Evolutionary conservation across 2,329 filamentous ascomycete genomes (phyloP).

Genomic region (Botrytis paeoniae): DNA sequence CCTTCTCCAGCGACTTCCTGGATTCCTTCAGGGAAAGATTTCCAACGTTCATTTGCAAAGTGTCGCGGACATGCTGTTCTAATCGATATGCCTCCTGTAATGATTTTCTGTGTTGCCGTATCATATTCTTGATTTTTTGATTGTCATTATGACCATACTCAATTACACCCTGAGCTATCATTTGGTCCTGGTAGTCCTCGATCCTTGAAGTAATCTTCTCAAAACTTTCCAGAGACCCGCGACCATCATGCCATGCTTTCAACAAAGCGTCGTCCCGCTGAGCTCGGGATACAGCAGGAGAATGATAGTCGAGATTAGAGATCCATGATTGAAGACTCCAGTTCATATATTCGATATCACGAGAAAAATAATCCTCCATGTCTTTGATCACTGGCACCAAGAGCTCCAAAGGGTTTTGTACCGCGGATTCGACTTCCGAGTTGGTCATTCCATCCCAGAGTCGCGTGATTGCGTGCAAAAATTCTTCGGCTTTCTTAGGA

Average conservation of each 20-base stretch:
- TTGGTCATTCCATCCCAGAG: not conserved
- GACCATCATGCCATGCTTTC: not conserved
- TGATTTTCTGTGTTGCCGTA: not conserved
- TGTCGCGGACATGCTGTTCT: not conserved
- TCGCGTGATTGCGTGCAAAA: not conserved
- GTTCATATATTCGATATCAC: not conserved
- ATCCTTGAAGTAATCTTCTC: conserved; percentile 11
- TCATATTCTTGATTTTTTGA: not conserved
- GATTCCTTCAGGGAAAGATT: not conserved
- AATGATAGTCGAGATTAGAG: not conserved
- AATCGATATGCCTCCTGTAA: not conserved
- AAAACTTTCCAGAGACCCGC: not conserved
- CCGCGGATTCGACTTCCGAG: not conserved
- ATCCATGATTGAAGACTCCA: not conserved
- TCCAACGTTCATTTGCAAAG: not conserved
- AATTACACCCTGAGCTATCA: conserved; percentile 22
- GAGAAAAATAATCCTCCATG: not conserved
- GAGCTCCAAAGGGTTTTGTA: not conserved
- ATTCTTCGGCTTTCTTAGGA: not conserved
- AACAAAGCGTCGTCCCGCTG: not conserved
- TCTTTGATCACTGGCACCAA: not conserved
- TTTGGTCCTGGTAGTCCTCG: conserved; percentile 24
- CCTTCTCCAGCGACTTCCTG: not conserved
- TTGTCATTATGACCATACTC: not conserved
- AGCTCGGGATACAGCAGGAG: too few species aligned